Evolutionary conservation across 2,329 filamentous ascomycete genomes (phyloP).

Genomic region (Colletotrichum lentis): DNA sequence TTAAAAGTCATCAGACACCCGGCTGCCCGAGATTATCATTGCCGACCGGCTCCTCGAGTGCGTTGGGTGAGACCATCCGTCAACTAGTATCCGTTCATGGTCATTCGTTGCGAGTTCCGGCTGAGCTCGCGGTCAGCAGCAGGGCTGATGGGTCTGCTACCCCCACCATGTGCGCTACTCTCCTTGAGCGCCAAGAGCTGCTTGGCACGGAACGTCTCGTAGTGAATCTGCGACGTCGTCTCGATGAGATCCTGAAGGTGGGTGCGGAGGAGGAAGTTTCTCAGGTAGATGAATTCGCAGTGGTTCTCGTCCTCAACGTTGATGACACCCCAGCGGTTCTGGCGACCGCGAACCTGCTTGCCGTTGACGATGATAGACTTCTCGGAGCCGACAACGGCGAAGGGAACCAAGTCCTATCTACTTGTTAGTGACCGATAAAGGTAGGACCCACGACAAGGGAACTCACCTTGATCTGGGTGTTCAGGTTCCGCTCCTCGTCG

Average conservation of each 20-base stretch:
- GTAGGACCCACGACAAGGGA: not conserved
- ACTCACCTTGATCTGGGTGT: slow-evolving; percentile 91
- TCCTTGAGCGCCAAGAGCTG: slow-evolving; percentile 98
- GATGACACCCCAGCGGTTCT: slow-evolving; percentile 99
- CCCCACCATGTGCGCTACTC: slow-evolving; percentile 84
- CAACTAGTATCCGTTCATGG: slow-evolving; percentile 95
- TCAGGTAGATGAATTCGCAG: slow-evolving; percentile 98
- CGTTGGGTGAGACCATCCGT: slow-evolving; percentile 18
- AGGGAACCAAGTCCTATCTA: slow-evolving; percentile 85
- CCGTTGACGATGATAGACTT: slow-evolving; percentile 97
- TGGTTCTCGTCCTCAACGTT: slow-evolving; percentile 99
- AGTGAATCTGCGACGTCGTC: slow-evolving; percentile 99
- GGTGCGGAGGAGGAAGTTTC: slow-evolving; percentile 97
- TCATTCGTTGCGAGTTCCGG: slow-evolving; percentile 95
- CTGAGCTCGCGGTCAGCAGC: slow-evolving; percentile 94
- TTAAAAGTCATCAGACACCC: slow-evolving; percentile 36
- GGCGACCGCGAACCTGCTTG: slow-evolving; percentile 95
- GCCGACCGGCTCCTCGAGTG: slow-evolving; percentile 32
- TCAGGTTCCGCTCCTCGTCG: slow-evolving; percentile 91
- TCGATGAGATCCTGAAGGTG: slow-evolving; percentile 99
- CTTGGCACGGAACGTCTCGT: slow-evolving; percentile 99
- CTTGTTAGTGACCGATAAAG: slow-evolving; percentile 46
- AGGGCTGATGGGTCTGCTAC: slow-evolving; percentile 93
- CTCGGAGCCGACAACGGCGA: slow-evolving; percentile 97
- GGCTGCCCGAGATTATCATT: slow-evolving; percentile 35